Evolutionary conservation across 495 filamentous ascomycete species (phyloP).

Genomic region (Acidiella bohemica): DNA sequence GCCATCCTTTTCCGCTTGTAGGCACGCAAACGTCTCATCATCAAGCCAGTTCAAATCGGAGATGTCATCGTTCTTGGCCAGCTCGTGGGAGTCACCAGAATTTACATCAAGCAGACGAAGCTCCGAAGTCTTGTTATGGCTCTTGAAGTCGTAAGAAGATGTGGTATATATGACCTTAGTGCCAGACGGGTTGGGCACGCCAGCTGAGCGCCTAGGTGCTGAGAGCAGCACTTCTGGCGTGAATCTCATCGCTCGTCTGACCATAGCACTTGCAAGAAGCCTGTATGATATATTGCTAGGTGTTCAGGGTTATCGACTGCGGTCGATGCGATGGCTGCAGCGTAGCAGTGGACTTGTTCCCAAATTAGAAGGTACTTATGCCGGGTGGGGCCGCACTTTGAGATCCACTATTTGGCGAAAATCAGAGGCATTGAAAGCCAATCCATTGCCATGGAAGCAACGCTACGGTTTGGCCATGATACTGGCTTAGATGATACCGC

Average conservation of each 20-base stretch:
- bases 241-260: slow-evolving; percentile 20
- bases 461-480: no score
- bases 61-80: slow-evolving; percentile 49
- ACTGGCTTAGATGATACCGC: no score
- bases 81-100: slow-evolving; percentile 48
- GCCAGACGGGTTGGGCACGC: slow-evolving; percentile 59
- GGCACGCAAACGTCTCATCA: slow-evolving; percentile 43
- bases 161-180: slow-evolving; percentile 57
- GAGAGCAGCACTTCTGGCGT: slow-evolving; percentile 55
- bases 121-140: slow-evolving; percentile 59
- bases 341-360: no score
- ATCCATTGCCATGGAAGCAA: no score
- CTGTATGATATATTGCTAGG: no score
- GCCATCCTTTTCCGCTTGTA: slow-evolving; percentile 52
- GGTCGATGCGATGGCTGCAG: no score
- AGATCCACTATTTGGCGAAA: no score
- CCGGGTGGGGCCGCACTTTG: no score
- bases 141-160: slow-evolving; percentile 71
- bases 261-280: no score
- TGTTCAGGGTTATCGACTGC: no score
- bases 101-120: slow-evolving; percentile 62
- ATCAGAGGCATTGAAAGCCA: no score
- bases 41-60: slow-evolving; percentile 68
- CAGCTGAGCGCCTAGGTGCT: slow-evolving; percentile 67
- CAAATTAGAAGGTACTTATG: no score